Base-by-base conservation (phyloP, 805 yeast species). In the Dipodascopsis tothii region DNA sequence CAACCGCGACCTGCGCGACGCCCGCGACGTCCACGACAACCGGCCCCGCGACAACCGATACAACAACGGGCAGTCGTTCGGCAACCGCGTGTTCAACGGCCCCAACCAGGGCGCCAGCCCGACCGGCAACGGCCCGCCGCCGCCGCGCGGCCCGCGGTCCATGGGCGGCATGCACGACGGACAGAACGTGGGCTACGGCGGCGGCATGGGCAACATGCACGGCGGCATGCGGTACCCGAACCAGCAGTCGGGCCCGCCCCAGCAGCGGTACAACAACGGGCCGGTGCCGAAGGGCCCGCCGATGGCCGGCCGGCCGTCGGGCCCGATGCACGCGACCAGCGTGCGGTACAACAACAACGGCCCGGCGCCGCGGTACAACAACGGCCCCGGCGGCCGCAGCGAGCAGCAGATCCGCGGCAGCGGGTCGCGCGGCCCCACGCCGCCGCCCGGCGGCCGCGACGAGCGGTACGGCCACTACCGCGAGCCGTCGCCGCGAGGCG, bases 81-180 rank as follows among this genome's bases (percentile, higher is more conserved):
- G n/a, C n/a, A n/a, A n/a, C n/a, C n/a, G n/a, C n/a, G n/a, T n/a
- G n/a, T n/a, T 25, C 30, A 30, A 17, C n/a, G 5, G 22, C 25
- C 20, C 5, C 21, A 7, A 19, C 6, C 6, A 21, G 37, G 11
- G 37, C n/a, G 21, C 22, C 21, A 34, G 37, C 25, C 21, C 19
- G 37, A 34, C 25, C 21, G 11, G 4, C 5, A 17, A 7, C 21
- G 9, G 37, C 5, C 22, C 5, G 21, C 37, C 23, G 40, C 27
- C 16, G 39, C 16, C 19, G 40, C 21, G 19, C 20, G 16, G 21
- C 16, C n/a, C 21, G 17, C 16, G 37, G 16, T 21, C 21, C 37
- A 37, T 25, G 30, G 23, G 36, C 19, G 21, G 23, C 23, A 33
- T 21, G 16, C 25, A 25, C 6, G 18, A 37, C 22, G 40, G 36